phyloP scores from a whole-genome alignment of 2,329 filamentous ascomycete species.

The Paraconiothyrium brasiliense region DNA sequence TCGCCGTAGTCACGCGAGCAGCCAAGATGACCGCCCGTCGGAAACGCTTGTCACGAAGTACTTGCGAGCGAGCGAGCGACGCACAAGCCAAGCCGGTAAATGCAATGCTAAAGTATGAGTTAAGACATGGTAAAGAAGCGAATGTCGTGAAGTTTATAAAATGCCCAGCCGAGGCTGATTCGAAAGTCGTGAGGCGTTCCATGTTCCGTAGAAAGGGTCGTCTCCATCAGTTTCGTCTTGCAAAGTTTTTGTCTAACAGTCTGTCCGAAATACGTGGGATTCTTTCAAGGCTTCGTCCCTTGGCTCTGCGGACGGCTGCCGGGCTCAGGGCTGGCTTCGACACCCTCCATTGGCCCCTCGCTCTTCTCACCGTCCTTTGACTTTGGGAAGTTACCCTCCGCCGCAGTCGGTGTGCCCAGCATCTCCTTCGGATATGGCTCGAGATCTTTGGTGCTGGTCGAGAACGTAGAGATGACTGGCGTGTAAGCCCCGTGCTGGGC shows the following conservation, averaged over 20 bases:
- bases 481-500: constrained; percentile 50
- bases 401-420: constrained; percentile 48
- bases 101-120: constrained; percentile 30
- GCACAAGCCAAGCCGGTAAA: constrained; percentile 2
- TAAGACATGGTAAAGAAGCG: constrained; percentile 42
- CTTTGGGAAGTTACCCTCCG: constrained; percentile 34
- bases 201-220: constrained; percentile 2
- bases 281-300: constrained; percentile 25
- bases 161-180: constrained; percentile 20
- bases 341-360: constrained; percentile 34
- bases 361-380: constrained; percentile 26
- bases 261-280: neutral
- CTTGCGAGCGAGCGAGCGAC: constrained; percentile 1
- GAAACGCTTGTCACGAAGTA: neutral
- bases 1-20: neutral
- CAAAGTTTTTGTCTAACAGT: neutral
- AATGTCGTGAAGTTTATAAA: constrained; percentile 12
- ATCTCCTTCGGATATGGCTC: constrained; percentile 57
- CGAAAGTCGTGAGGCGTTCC: constrained; percentile 10
- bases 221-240: neutral
- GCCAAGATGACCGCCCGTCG: neutral
- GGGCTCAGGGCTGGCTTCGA: constrained; percentile 32
- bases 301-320: constrained; percentile 22
- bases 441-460: constrained; percentile 61
- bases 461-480: constrained; percentile 61